A percentile compares a stretch with the other conserved stretches of the same genome.
These are phyloP conservation scores for Boletellus emodensis DNA, from an alignment of 768 basidiomycete genomes.

Conservation along the genomic window DNA sequence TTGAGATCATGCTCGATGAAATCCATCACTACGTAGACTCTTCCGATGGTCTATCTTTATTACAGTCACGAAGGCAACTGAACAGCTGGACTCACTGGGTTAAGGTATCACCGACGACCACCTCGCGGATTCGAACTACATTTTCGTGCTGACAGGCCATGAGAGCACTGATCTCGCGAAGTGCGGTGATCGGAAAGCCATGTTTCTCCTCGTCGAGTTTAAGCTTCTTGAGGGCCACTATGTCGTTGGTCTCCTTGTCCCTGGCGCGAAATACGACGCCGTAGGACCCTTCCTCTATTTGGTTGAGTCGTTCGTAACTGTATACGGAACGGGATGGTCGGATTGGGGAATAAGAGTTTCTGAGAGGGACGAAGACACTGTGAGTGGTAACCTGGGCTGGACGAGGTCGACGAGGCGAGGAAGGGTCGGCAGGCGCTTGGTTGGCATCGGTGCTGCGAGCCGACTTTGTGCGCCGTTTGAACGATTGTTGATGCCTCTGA, in stretches of 20 bases:
- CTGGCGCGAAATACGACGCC: slow-evolving; percentile 96
- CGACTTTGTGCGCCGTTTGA: slow-evolving; percentile 54
- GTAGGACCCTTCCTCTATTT: slow-evolving; percentile 98
- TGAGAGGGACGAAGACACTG: slow-evolving; percentile 71
- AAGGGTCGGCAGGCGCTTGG: slow-evolving; percentile 12
- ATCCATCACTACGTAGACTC: slow-evolving; percentile 99
- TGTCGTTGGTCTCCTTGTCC: slow-evolving; percentile 91
- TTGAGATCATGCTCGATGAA: slow-evolving; percentile 99
- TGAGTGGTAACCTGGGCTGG: slow-evolving; percentile 31
- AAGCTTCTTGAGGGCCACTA: slow-evolving; percentile 95
- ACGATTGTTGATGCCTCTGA: slow-evolving; percentile 34
- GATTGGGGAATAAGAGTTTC: slow-evolving; percentile 75
- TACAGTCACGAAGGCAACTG: slow-evolving; percentile 1
- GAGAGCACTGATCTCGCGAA: slow-evolving; percentile 93
- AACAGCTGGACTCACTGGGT: slow-evolving; percentile 79
- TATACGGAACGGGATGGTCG: slow-evolving; percentile 90
- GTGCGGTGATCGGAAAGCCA: slow-evolving; percentile 95
- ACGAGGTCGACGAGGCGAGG: slow-evolving; percentile 17
- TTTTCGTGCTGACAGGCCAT: slow-evolving; percentile 95
- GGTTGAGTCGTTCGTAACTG: slow-evolving; percentile 89
- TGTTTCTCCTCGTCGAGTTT: slow-evolving; percentile 99
- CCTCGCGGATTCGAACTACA: slow-evolving; percentile 94
- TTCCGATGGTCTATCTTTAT: slow-evolving; percentile 32
- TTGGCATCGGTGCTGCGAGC: slow-evolving; percentile 22
- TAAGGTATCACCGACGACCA: slow-evolving; percentile 96